A percentile compares a stretch with the other conserved stretches of the same genome.
Conservation (phyloP, 2,329 filamentous ascomycete genomes). For the Pochonia chlamydosporia region DNA sequence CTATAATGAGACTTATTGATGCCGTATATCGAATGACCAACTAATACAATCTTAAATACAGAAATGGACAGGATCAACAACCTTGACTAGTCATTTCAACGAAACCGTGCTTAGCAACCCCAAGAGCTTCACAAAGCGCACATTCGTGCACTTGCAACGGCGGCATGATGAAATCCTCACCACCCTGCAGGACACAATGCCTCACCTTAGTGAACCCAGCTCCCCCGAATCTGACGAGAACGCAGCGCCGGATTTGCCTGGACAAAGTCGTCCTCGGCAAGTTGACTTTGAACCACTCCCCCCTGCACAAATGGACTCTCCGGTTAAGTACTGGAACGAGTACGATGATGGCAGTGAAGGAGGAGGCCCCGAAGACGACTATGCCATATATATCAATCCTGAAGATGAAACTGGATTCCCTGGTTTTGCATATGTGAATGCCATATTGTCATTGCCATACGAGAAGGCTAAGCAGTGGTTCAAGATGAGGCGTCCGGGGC, state of each 20-base stretch:
- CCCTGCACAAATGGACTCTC: constrained; percentile 20
- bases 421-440: constrained; percentile 55
- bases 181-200: constrained; percentile 40
- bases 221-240: constrained; percentile 28
- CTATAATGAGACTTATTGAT: too few species aligned
- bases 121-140: constrained; percentile 65
- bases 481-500: constrained; percentile 16
- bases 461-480: constrained; percentile 49
- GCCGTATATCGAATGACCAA: neutral
- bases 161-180: constrained; percentile 46
- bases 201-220: constrained; percentile 32
- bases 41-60: constrained; percentile 21
- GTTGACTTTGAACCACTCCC: constrained; percentile 26
- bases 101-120: constrained; percentile 59
- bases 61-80: constrained; percentile 76
- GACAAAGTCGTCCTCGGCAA: constrained; percentile 9
- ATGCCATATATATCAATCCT: constrained; percentile 70
- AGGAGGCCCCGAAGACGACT: constrained; percentile 54
- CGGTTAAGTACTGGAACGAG: constrained; percentile 71
- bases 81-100: constrained; percentile 60
- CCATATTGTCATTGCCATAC: constrained; percentile 42
- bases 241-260: constrained; percentile 7
- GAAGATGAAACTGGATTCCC: constrained; percentile 56
- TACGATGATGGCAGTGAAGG: constrained; percentile 75
- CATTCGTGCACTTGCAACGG: constrained; percentile 49